Base-by-base conservation (phyloP, 2,329 filamentous ascomycete species). In the Pestalotiopsis sp. region DNA sequence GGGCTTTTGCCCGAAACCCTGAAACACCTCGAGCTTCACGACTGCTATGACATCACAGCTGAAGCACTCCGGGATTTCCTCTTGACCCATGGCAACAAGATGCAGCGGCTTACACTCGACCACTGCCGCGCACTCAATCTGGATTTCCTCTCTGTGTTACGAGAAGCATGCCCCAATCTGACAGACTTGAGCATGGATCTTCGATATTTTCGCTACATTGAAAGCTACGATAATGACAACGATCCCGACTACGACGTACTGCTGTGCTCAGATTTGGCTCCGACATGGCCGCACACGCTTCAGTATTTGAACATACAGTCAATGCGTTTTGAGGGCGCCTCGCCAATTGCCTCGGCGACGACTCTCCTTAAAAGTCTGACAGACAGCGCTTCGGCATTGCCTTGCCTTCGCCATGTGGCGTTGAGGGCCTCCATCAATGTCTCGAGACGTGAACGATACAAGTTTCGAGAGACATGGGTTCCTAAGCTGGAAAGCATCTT, bases 71-170 rank as follows among this genome's bases (percentile, higher is more conserved):
- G 84, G 31, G 77, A 79, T 0, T 97, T 92, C 74, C 84, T 98
- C 55, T 76, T 83, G 5, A 87, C 87, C 0, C 90, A 93, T 73
- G 95, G 94, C 0, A 79, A 82, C 25, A 81, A 88, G n/a, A 82
- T 98, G 25, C 86, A 87, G 65, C 87, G 87, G 49, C 84, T 98
- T 7, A 87, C 85, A 1, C 82, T 98, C 4, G 88, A 91, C 66
- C 92, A 97, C 79, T 97, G 97, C 74, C 90, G 93, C 70, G 90
- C 91, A 2, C 83, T 98, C 52, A 92, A 90, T 74, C 81, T 98
- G 55, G 88, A 86, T 0, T 98, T 97, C 74, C 83, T 96, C 6
- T 86, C 89, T 0, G 79, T 86, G 31, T 80, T 98, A 60, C 89
- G 87, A 20, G 78, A 81, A 3, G 85, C 87, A 1, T 97, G 94